Conservation (phyloP, 805 yeast species). For the Nakazawaea anatomiae region DNA sequence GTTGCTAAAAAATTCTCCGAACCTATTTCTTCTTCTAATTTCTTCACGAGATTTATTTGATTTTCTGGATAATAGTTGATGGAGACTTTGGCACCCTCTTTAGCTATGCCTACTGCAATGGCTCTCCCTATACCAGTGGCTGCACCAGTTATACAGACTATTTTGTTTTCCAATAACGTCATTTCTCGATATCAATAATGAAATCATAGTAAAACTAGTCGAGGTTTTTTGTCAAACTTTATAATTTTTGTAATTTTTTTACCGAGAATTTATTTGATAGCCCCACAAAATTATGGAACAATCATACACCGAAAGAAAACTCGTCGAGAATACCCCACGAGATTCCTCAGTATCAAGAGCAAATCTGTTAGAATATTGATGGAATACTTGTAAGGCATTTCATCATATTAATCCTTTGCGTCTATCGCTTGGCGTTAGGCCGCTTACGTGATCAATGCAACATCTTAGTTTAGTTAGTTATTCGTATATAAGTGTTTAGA, state of each 20-base stretch:
- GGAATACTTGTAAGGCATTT: no score
- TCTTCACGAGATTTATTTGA: conserved; percentile 18
- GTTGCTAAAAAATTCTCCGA: conserved; percentile 25
- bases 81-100: conserved; percentile 20
- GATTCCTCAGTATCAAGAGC: no score
- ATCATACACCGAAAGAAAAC: not conserved
- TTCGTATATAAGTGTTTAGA: no score
- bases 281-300: not conserved
- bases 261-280: not conserved
- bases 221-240: no score
- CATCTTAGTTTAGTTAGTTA: no score
- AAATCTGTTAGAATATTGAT: no score
- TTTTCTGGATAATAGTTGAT: conserved; percentile 22
- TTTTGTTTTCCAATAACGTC: conserved; percentile 25
- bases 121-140: conserved; percentile 41
- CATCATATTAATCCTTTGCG: no score
- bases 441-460: no score
- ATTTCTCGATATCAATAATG: not conserved
- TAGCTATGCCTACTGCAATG: conserved; percentile 34
- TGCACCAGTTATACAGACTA: conserved; percentile 38
- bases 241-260: no score
- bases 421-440: no score
- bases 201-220: no score
- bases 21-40: conserved; percentile 21
- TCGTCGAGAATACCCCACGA: no score